These are phyloP conservation scores for Kodamaea hsintzibuensis DNA, from an alignment of 805 yeast species.

Conservation along the genomic window DNA sequence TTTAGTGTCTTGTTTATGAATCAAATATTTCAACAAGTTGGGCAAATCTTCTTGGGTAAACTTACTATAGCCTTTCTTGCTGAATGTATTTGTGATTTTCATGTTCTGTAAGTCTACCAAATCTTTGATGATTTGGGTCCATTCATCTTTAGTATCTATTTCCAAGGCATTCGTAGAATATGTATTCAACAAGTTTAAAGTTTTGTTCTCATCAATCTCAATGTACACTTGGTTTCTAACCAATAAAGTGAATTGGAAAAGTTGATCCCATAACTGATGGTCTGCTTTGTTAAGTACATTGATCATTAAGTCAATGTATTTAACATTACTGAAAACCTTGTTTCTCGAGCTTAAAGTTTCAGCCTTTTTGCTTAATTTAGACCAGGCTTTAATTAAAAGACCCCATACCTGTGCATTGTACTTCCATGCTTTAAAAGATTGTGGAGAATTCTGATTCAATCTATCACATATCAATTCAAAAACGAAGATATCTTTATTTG, in stretches of 20 bases:
- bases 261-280: constrained; percentile 16
- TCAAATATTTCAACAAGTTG: constrained; percentile 2
- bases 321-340: constrained; percentile 39
- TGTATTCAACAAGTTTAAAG: constrained; percentile 25
- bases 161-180: constrained; percentile 4
- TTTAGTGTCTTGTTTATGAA: background rate
- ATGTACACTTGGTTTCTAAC: constrained; percentile 27
- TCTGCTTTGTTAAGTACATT: constrained; percentile 10
- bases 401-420: constrained; percentile 49
- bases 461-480: constrained; percentile 63
- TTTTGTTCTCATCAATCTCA: constrained; percentile 32
- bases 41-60: constrained; percentile 22
- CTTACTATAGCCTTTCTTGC: constrained; percentile 29
- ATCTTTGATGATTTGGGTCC: constrained; percentile 27
- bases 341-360: constrained; percentile 27
- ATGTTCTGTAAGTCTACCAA: constrained; percentile 26
- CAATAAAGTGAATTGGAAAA: constrained; percentile 20
- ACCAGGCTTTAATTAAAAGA: constrained; percentile 46
- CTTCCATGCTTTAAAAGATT: constrained; percentile 44
- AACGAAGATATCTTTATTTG: constrained; percentile 54
- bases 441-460: constrained; percentile 48
- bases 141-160: constrained; percentile 12
- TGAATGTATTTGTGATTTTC: constrained; percentile 21
- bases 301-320: constrained; percentile 18
- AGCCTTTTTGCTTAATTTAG: constrained; percentile 18